Base-by-base conservation (phyloP, 257 asterid genomes). In the Nemophila menziesii region DNA sequence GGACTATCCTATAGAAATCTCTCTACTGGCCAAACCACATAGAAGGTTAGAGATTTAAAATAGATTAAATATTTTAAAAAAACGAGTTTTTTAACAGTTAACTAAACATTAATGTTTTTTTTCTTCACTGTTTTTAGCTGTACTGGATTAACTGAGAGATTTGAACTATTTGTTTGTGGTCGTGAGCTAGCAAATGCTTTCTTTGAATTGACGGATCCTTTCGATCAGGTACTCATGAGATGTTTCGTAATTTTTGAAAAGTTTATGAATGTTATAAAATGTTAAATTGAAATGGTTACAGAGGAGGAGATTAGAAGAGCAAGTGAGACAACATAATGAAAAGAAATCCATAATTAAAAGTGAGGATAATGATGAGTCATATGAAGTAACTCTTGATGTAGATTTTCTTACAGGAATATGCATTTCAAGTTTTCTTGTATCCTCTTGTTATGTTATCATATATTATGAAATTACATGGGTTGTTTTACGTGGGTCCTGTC, bases 1-100 rank as follows among this genome's bases (percentile, higher is more conserved):
- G 92, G 98, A 90, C 58, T 90, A 90, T 66, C 98, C 98, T 1
- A 55, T 90, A 48, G 96, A 85, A 76, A 80, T 81, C 62, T 90
- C 98, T 20, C 98, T 96, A 17, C 80, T 90, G 12, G 96, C 98
- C 71, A 90, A 90, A 63, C 98, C 94, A 11, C 96, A 85, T 56
- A 70, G 96, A 75, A 81, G 94, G 97, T 87, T 26, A 26, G 10
- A 26, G 33, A 26, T 4, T 5, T 26, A 4, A 26, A 10, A 4
- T 5, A 26, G n/a, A n/a, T n/a, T n/a, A n/a, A n/a, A n/a, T n/a
- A n/a, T n/a, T 5, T 26, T 26, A 4, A 26, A n/a, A n/a, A 26
- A 26, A 4, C 6, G 10, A 26, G 5, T 26, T 26, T 26, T 26
- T 10, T 26, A 10, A 4, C 33, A 26, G 10, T 26, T 26, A 10